Base-by-base conservation (phyloP, 2,329 filamentous ascomycete species). In the Parafenestella ontariensis region DNA sequence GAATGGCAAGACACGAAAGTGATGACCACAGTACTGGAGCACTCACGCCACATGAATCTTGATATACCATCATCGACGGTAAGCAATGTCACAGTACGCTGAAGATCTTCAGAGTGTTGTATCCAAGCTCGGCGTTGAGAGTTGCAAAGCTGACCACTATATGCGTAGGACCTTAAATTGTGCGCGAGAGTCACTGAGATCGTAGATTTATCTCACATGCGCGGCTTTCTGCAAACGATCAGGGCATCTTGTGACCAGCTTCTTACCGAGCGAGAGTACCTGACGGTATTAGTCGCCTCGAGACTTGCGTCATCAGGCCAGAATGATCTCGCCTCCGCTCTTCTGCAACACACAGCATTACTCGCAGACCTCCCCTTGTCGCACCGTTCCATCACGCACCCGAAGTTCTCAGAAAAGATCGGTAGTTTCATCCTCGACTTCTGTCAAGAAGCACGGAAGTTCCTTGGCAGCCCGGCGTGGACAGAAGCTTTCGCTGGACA, bases 1-100 rank as follows among this genome's bases (percentile, higher is more conserved):
- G 82, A 87, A 46, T 89, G 85, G 62, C 76, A 78, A 44, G 88
- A 89, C 65, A 88, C 86, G 1, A 89, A 89, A 72, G 84, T 85
- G 39, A 57, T 69, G 40, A 66, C 58, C 23, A 62, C 62, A 17
- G 62, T 62, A n/a, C 54, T 64, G 18, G 57, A 64, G 51, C 56
- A 64, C 34, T 55, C 62, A 8, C 62, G 62, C 31, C 54, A 50
- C 15, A 56, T 67, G 62, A 57, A 52, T 10, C 46, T 66, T 24
- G 52, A 58, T 3, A 46, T 68, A 18, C 43, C 59, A 11, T 49
- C 59, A 11, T 49, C 59, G 31, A 34, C 31, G 13, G 64, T 67
- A 67, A 60, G 64, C 54, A 20, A 7, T 36, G 3, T 8, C 26
- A 41, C 1, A 11, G 24, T 21, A 40, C 21, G 18, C 33, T 42